Evolutionary conservation across 345 rosid species (phyloP).

Genomic region (Microthlaspi erraticum): DNA sequence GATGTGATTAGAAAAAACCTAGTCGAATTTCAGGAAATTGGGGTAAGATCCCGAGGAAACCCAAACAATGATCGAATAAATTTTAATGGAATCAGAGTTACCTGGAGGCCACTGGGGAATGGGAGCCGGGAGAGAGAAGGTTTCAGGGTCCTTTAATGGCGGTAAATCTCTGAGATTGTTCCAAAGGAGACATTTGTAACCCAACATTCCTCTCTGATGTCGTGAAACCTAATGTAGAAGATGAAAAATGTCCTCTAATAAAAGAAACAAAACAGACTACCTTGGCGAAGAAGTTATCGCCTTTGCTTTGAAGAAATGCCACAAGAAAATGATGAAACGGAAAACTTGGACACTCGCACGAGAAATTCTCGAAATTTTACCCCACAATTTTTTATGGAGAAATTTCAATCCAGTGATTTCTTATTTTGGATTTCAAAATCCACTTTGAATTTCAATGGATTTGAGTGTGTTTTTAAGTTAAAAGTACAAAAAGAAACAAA

Average conservation of each 20-base stretch:
- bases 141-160: conserved; percentile 46
- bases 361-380: neutral
- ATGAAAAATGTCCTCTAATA: neutral
- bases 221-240: neutral
- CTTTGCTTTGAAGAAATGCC: conserved; percentile 4
- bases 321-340: conserved; percentile 4
- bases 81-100: conserved; percentile 24
- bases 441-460: too few species aligned
- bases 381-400: neutral
- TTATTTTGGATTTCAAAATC: too few species aligned
- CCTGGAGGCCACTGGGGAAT: conserved; percentile 84
- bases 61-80: too few species aligned
- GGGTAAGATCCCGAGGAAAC: conserved; percentile 12
- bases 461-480: too few species aligned
- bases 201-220: conserved; percentile 49
- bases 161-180: conserved; percentile 34
- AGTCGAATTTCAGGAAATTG: neutral
- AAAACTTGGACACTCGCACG: neutral
- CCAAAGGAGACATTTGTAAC: conserved; percentile 64
- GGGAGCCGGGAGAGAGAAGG: conserved; percentile 67
- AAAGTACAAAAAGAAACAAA: too few species aligned
- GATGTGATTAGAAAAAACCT: neutral
- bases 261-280: neutral
- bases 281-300: conserved; percentile 28
- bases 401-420: too few species aligned